Base-by-base conservation (phyloP, 352 stramenopile genomes). In the Thalassiosira livingstoniorum region DNA sequence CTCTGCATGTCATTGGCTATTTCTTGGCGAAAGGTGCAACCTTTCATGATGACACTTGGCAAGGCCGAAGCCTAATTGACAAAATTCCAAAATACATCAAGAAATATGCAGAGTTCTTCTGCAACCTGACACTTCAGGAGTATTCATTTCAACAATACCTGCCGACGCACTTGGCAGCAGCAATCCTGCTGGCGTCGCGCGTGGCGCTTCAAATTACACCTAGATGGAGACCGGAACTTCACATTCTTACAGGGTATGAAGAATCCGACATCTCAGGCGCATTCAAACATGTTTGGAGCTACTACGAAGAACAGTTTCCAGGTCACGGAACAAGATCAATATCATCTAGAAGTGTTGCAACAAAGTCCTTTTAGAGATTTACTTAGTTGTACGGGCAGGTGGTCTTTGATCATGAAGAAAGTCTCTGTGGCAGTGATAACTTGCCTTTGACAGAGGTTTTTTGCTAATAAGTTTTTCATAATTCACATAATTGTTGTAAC, bases 291-390 rank as follows among this genome's bases (percentile, higher is more conserved):
- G 85, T 95, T 27, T 95, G 87, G 87, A 74, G 68, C 15, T 94
- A 95, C 63, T 95, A 94, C 57, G 89, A 93, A 71, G 91, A 95
- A 69, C 91, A 95, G 72, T 95, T 94, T 65, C 91, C 89, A 42
- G 89, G 86, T 39, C 89, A 95, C 78, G 89, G 86, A 63, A 82
- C 83, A 27, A 67, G 89, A 69, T 87, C 83, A 5, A 92, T 92
- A 54, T 93, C 87, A 25, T 89, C 91, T 25, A 58, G 88, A 73
- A 92, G 87, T 83, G 90, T 94, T 37, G 35, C 63, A 23, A 69
- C 25, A 3, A 57, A 78, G 18, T 37, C 60, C 4, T 64, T 67
- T 62, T 27, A 62, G 29, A 62, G 15, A 47, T 60, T n/a, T n/a
- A n/a, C n/a, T n/a, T n/a, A n/a, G n/a, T n/a, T n/a, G n/a, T n/a